Base-by-base conservation (phyloP, 176 grass and related monocot species). In the Ananas comosus region DNA sequence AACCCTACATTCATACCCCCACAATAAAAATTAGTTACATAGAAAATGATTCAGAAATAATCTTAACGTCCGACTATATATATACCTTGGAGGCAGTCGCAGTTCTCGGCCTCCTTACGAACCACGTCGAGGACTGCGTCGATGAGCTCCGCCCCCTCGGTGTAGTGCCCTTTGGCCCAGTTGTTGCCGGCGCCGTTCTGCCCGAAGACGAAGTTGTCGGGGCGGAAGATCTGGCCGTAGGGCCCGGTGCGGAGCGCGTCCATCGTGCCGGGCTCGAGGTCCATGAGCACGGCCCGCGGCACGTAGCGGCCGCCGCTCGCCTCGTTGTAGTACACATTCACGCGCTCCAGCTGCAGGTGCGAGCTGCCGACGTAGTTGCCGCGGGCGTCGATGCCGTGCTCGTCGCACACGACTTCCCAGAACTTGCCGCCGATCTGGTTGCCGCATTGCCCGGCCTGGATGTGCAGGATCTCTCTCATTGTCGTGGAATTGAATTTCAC, bases 351-450 rank as follows among this genome's bases (percentile, higher is more conserved):
- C 63, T 76, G 73, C 63, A 67, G n/a, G 1, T 50, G 73, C 49
- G 73, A 76, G 21, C 12, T 27, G 49, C 73, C 73, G 22, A 48
- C 64, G 64, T 67, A 67, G 73, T 66, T 67, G 3, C 73, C 73
- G 23, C 50, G 50, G 13, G 50, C 14, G 50, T 76, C 64, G 63
- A 76, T 76, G 10, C 73, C 73, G 63, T 76, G 73, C 64, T 76
- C 73, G 63, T 66, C 73, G 47, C 59, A 76, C 14, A 75, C 63
- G 63, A 75, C 73, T 63, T 75, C 73, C 73, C 73, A 75, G 49
- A 75, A 75, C 73, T 75, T 75, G 63, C 61, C 50, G 13, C 73
- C 73, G 73, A 75, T 75, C 73, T 75, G 73, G 73, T 75, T 75
- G 22, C 73, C 73, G 73, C 73, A 75, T 63, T 63, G 71, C 29